phyloP scores from a whole-genome alignment of 768 basidiomycete genomes.

The Termitomyces sp. region DNA sequence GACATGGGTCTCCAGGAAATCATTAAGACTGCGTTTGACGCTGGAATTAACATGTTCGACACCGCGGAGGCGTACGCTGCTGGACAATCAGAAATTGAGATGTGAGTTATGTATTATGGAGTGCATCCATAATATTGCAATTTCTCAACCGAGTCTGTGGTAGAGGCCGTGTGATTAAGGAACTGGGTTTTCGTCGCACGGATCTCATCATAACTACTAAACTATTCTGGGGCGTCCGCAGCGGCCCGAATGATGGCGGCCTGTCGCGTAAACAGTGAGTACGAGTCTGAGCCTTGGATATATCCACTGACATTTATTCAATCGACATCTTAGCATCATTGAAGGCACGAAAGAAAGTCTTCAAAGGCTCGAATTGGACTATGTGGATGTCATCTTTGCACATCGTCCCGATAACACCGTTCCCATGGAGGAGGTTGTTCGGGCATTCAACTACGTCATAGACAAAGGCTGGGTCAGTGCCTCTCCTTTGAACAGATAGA shows the following conservation, averaged over 20 bases:
- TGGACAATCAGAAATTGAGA: constrained; percentile 72
- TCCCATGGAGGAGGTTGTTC: constrained; percentile 73
- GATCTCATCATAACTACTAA: constrained; percentile 78
- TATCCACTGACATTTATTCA: neutral
- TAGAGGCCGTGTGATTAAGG: constrained; percentile 69
- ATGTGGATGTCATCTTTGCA: constrained; percentile 69
- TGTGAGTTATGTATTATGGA: constrained; percentile 32
- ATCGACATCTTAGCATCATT: constrained; percentile 45
- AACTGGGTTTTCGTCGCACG: constrained; percentile 56
- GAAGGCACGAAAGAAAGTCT: constrained; percentile 69
- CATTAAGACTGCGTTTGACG: constrained; percentile 70
- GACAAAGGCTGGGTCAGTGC: constrained; percentile 56
- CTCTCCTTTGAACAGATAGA: neutral
- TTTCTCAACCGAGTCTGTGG: neutral
- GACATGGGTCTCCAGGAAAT: constrained; percentile 48
- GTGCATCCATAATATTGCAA: neutral
- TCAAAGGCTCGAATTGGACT: constrained; percentile 64
- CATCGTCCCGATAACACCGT: constrained; percentile 60
- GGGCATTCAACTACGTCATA: constrained; percentile 77
- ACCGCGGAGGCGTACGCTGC: constrained; percentile 60
- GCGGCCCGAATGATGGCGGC: constrained; percentile 52
- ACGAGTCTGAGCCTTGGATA: neutral
- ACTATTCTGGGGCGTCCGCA: constrained; percentile 66
- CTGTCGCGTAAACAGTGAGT: constrained; percentile 55
- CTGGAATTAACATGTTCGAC: constrained; percentile 74